Conservation (phyloP, 164 flowering plant genomes). For the Nymphaea thermarum region DNA sequence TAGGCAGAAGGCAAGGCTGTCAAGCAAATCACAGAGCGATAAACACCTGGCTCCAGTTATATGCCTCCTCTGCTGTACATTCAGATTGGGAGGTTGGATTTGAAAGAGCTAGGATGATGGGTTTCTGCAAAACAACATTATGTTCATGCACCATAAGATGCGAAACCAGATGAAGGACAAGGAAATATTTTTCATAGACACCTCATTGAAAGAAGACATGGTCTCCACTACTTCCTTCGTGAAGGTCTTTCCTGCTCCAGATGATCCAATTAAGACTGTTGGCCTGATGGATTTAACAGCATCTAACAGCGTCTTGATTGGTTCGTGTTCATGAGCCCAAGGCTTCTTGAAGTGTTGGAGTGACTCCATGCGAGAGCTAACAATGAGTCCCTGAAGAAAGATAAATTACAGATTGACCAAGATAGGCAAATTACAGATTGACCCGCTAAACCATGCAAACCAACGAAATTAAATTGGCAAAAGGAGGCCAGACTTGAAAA, state of each 20-base stretch:
- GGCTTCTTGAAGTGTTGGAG: conserved; percentile 95
- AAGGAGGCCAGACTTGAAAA: not conserved
- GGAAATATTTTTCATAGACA: conserved; percentile 3
- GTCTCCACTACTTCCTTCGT: conserved; percentile 87
- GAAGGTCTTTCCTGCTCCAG: conserved; percentile 74
- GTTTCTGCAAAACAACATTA: conserved; percentile 42
- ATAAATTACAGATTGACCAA: not conserved
- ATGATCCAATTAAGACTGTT: conserved; percentile 74
- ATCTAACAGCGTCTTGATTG: conserved; percentile 49
- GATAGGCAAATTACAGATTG: not conserved
- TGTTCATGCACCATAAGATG: not conserved
- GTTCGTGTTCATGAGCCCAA: conserved; percentile 98
- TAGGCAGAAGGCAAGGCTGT: not conserved
- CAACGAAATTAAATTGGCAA: not conserved
- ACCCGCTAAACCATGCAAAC: no score
- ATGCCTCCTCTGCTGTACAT: conserved; percentile 96
- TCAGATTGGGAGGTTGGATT: conserved; percentile 96
- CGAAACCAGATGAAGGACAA: not conserved
- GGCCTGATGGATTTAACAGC: conserved; percentile 80
- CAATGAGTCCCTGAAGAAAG: conserved; percentile 48
- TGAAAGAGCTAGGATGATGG: conserved; percentile 82
- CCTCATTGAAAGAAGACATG: conserved; percentile 72
- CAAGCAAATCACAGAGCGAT: not conserved
- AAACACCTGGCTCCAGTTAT: conserved; percentile 72
- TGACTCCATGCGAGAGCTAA: conserved; percentile 61